Conservation (phyloP, 495 filamentous ascomycete genomes). For the Aspergillus sclerotiicarbonarius region DNA sequence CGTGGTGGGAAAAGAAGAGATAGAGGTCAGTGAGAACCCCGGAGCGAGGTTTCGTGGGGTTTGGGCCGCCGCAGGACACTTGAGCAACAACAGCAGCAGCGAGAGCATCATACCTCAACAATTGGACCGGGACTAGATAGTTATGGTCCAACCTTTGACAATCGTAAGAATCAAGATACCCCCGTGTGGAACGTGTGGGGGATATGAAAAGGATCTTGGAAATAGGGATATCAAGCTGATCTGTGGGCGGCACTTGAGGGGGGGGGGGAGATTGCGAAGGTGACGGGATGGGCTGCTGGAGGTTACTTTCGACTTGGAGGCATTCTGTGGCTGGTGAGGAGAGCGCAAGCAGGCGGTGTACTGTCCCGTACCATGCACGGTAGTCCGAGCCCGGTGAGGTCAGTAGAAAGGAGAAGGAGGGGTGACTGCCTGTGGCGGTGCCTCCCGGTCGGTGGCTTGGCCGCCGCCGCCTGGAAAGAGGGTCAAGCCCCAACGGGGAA, state of each 20-base stretch:
- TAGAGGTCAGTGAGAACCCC: conserved; percentile 26
- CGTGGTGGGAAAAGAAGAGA: conserved; percentile 25
- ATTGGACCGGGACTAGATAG: conserved; percentile 24
- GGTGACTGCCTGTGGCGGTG: conserved; percentile 25
- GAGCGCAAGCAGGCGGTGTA: conserved; percentile 1
- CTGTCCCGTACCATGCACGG: not conserved
- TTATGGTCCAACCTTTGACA: conserved; percentile 1
- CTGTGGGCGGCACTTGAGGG: conserved; percentile 28
- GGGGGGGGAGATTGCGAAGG: conserved; percentile 22
- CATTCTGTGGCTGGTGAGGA: conserved; percentile 26
- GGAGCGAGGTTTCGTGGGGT: conserved; percentile 47
- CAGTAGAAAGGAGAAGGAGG: conserved; percentile 9
- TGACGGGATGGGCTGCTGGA: conserved; percentile 15
- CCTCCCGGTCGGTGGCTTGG: conserved; percentile 16
- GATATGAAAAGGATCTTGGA: not conserved
- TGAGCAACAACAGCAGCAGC: conserved; percentile 21
- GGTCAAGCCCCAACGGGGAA: conserved; percentile 24
- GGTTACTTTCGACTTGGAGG: conserved; percentile 8
- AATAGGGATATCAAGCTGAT: conserved; percentile 22
- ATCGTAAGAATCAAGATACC: not conserved
- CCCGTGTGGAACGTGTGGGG: conserved; percentile 5
- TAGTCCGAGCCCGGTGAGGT: not conserved
- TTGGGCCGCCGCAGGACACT: conserved; percentile 42
- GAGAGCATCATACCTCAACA: conserved; percentile 30
- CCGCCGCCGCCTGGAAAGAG: conserved; percentile 2